phyloP scores from a whole-genome alignment of 805 yeast species.

The Ogataea polymorpha region DNA sequence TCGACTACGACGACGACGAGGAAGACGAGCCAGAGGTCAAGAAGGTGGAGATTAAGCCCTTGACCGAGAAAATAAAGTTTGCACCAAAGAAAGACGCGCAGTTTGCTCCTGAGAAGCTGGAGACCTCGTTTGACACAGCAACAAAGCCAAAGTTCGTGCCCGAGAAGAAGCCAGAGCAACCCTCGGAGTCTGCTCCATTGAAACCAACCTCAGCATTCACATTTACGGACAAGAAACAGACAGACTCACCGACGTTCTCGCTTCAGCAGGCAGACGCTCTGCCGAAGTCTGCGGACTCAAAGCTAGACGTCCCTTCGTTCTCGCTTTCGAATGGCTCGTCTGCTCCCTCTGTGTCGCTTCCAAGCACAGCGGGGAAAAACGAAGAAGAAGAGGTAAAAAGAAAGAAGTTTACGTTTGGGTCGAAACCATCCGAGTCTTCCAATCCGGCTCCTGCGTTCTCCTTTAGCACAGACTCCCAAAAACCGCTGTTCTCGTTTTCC shows the following conservation, averaged over 20 bases:
- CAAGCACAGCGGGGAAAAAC: not conserved
- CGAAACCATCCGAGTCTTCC: not conserved
- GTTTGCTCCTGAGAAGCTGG: slow-evolving; percentile 16
- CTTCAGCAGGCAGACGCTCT: not conserved
- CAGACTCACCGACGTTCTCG: slow-evolving; percentile 1
- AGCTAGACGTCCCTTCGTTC: not conserved
- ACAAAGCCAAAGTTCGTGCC: slow-evolving; percentile 14
- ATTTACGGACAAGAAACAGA: not conserved
- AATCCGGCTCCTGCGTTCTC: not conserved
- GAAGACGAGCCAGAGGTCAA: slow-evolving; percentile 3
- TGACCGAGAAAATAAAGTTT: slow-evolving; percentile 26
- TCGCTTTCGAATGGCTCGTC: not conserved
- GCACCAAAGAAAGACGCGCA: slow-evolving; percentile 11
- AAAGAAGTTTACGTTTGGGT: not conserved
- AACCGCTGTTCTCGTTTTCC: slow-evolving; percentile 4
- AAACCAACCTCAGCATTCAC: slow-evolving; percentile 8
- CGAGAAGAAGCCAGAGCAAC: slow-evolving; percentile 2
- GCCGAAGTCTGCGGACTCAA: not conserved
- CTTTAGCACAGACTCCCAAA: not conserved
- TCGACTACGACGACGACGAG: slow-evolving; percentile 17
- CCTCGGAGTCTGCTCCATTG: not conserved
- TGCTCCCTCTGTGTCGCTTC: not conserved
- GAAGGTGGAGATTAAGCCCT: slow-evolving; percentile 10
- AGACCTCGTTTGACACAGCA: slow-evolving; percentile 17
- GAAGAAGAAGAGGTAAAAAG: slow-evolving; percentile 1